phyloP scores from a whole-genome alignment of 148 eudicot genomes.

The Dianthus caryophyllus region DNA sequence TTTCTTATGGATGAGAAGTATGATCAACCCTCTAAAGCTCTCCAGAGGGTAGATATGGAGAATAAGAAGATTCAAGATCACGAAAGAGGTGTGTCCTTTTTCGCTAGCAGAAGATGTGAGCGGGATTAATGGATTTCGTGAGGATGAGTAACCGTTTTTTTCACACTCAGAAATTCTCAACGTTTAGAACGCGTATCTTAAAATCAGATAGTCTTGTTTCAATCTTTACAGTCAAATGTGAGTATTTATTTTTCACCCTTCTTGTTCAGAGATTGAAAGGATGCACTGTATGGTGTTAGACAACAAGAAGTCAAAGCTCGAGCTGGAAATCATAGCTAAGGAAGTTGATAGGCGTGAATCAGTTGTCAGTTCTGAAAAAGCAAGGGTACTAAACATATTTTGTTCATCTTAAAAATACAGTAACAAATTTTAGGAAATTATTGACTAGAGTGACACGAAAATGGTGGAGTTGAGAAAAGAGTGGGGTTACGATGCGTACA shows the following conservation, averaged over 20 bases:
- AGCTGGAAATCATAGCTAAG: slow-evolving; percentile 22
- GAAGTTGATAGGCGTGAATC: slow-evolving; percentile 25
- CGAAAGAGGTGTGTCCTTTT: slow-evolving; percentile 21
- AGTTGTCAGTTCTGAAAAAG: slow-evolving; percentile 26
- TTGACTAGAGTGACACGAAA: slow-evolving; percentile 32
- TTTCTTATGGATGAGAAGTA: slow-evolving; percentile 22
- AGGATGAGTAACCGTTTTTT: no score
- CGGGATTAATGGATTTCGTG: no score
- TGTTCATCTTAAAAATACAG: no score
- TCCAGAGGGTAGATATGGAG: slow-evolving; percentile 18
- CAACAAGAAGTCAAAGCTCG: slow-evolving; percentile 23
- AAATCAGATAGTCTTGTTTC: no score
- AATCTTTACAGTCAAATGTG: slow-evolving; percentile 10
- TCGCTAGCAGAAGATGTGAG: no score
- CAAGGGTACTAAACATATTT: slow-evolving; percentile 19
- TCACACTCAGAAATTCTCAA: no score
- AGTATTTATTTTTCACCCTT: slow-evolving; percentile 14
- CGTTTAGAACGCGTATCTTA: no score
- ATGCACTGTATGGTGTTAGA: slow-evolving; percentile 17
- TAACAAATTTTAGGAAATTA: slow-evolving; percentile 21
- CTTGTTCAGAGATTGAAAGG: slow-evolving; percentile 23
- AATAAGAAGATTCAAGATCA: slow-evolving; percentile 23
- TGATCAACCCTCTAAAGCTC: slow-evolving; percentile 9
- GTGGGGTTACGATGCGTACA: slow-evolving; percentile 29
- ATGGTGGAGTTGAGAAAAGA: slow-evolving; percentile 32